Conservation (phyloP, 345 rosid genomes). For the Euphorbia tirucalli region DNA sequence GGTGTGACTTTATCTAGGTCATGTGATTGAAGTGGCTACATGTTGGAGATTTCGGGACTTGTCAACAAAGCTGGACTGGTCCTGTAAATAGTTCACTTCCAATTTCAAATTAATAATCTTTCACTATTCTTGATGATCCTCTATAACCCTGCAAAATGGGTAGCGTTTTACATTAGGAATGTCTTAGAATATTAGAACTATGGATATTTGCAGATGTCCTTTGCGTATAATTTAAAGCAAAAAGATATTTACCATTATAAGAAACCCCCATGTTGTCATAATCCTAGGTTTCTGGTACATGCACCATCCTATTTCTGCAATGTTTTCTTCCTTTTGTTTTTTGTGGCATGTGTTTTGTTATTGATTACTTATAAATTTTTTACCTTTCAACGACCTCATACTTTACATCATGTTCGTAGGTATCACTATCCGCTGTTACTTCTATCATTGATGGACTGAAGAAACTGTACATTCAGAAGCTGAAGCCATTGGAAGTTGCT, state of each 20-base stretch:
- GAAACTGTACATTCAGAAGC: conserved; percentile 79
- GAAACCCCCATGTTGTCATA: neutral
- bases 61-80: neutral
- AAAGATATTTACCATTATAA: neutral
- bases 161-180: neutral
- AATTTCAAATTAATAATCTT: neutral
- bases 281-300: neutral
- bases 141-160: neutral
- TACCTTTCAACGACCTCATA: neutral
- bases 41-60: neutral
- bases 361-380: neutral
- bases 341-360: neutral
- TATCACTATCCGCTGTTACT: conserved; percentile 78
- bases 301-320: neutral
- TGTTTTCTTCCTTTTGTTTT: neutral
- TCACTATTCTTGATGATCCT: neutral
- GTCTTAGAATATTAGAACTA: neutral
- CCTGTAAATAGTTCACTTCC: neutral
- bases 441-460: conserved; percentile 91
- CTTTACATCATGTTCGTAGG: conserved; percentile 33
- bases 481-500: conserved; percentile 85
- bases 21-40: neutral
- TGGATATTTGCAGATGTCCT: neutral
- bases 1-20: neutral
- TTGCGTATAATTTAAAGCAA: neutral